Percentiles rank a stretch among this genome's conserved stretches.
Evolutionary conservation across 768 basidiomycete species (phyloP).

Genomic region (Multifurca ochricompacta): DNA sequence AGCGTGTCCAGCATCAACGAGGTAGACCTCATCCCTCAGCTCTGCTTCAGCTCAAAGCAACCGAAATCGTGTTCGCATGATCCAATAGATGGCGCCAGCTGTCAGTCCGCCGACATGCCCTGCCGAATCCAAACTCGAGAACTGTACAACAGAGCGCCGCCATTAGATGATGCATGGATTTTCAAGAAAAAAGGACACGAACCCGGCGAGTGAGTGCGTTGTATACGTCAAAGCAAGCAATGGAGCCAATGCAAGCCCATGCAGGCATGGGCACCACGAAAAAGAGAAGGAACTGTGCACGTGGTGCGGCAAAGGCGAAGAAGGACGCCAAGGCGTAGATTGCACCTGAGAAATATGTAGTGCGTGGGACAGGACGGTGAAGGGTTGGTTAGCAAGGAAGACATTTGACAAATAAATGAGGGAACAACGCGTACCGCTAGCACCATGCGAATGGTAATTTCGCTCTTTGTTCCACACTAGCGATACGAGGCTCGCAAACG

Average conservation of each 20-base stretch:
- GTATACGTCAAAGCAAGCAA: constrained; percentile 55
- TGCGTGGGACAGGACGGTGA: neutral
- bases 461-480: constrained; percentile 39
- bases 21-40: neutral
- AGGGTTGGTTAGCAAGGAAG: neutral
- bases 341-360: constrained; percentile 43
- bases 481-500: constrained; percentile 44
- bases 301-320: constrained; percentile 65
- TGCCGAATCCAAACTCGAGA: constrained; percentile 10
- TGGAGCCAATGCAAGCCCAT: constrained; percentile 61
- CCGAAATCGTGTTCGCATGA: constrained; percentile 9
- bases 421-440: constrained; percentile 51
- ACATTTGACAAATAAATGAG: too few species aligned
- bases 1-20: neutral
- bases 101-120: constrained; percentile 17
- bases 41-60: neutral
- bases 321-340: constrained; percentile 64
- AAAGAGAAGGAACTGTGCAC: constrained; percentile 58
- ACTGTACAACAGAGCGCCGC: neutral
- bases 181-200: neutral
- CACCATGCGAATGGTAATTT: constrained; percentile 45
- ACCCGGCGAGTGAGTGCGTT: constrained; percentile 31
- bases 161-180: neutral
- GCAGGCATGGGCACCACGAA: constrained; percentile 75
- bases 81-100: constrained; percentile 13